Evolutionary conservation across 257 asterid species (phyloP), one percentile per base, ranked within the genome.

Genomic region (Echites panduratus): DNA sequence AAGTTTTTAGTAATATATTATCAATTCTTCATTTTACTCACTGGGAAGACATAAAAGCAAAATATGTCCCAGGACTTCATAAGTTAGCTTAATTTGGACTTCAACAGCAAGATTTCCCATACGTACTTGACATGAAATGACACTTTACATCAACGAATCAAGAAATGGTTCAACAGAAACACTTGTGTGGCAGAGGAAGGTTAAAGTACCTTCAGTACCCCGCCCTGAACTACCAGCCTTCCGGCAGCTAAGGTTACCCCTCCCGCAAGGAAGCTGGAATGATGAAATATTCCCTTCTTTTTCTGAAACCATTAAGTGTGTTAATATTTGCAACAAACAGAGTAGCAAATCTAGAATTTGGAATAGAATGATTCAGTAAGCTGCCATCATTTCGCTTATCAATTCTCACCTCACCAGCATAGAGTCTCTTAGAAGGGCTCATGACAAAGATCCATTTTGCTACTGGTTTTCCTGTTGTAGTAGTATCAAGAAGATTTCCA

Each of bases 251-350:
- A 76, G 68, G 93, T 91, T 72, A 87, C 96, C 22, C 98, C 99
- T 68, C 99, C 99, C 26, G 99, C 99, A 9, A 94, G 96, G 79
- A 94, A 94, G 76, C 98, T 94, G 69, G 99, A 94, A 86, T 94
- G 99, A 81, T 94, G 97, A 81, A 94, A 94, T 61, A 43, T 45
- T 45, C 98, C 99, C 82, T 92, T 94, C 92, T 79, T 85, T 82
- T 94, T 94, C 98, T 94, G 92, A 47, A 82, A 79, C 48, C 67
- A 62, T 75, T 70, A 38, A 65, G 40, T 78, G 57, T 35, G 56
- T 40, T 66, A 27, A 40, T 49, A 43, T 61, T 77, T 45, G 44
- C 7, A 58, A 20, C 24, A 65, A 76, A 27, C 58, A 62, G 16
- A 64, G 26, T 47, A 52, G 2, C 24, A 56, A 29, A 56, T 62